Conservation (phyloP, 371 early-diverging fungal genomes). For the Mortierella sp. region DNA sequence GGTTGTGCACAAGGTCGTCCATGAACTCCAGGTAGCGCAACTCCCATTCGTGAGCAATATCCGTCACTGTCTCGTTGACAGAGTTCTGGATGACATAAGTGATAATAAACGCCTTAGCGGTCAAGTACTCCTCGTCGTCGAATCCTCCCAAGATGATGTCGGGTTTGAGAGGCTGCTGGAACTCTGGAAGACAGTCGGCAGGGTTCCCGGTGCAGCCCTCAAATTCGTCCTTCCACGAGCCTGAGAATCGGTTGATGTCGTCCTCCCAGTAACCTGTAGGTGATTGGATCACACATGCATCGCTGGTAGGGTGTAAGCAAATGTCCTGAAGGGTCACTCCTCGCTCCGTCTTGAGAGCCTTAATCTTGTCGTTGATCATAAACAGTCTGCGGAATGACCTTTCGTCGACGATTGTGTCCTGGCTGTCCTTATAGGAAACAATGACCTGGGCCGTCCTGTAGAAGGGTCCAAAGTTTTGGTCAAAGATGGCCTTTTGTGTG, state of each 20-base stretch:
- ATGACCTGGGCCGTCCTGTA: conserved; percentile 82
- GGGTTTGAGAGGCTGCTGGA: conserved; percentile 77
- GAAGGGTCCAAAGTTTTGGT: conserved; percentile 79
- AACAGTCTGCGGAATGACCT: conserved; percentile 66
- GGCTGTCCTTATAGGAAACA: conserved; percentile 64
- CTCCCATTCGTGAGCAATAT: conserved; percentile 78
- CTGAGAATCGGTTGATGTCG: conserved; percentile 64
- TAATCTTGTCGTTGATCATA: conserved; percentile 68
- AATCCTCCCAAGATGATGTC: conserved; percentile 80
- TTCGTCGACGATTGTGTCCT: conserved; percentile 62
- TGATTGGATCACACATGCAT: conserved; percentile 79
- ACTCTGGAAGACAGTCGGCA: conserved; percentile 73
- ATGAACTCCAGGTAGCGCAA: conserved; percentile 62
- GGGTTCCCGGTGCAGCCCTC: conserved; percentile 69
- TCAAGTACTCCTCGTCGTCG: conserved; percentile 58
- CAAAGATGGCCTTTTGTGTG: conserved; percentile 76
- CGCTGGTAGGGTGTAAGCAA: conserved; percentile 79
- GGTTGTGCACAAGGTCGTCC: conserved; percentile 55
- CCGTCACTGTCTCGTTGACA: conserved; percentile 57
- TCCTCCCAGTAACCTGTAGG: conserved; percentile 83
- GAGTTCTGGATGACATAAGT: conserved; percentile 79
- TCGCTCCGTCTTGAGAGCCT: conserved; percentile 60
- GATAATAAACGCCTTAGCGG: conserved; percentile 72
- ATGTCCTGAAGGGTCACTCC: conserved; percentile 69
- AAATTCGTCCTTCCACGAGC: conserved; percentile 63